Evolutionary conservation across 208 protist species (phyloP).

Genomic region (Trypanosomatidae sp.): DNA sequence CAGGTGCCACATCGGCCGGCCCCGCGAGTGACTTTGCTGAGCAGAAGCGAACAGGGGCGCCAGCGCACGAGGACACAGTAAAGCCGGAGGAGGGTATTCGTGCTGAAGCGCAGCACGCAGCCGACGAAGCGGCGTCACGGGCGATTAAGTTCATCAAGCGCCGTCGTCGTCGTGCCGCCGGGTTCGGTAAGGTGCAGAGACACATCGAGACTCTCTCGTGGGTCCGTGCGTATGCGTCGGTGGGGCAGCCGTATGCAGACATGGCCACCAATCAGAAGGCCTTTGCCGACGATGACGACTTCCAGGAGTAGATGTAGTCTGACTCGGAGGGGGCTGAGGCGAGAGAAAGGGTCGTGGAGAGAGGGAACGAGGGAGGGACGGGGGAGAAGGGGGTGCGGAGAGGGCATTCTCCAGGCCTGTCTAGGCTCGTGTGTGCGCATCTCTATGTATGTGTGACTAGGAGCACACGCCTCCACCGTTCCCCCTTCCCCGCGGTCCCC

Average conservation of each 20-base stretch:
- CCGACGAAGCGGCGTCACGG: slow-evolving; percentile 7
- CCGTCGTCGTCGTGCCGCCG: slow-evolving; percentile 19
- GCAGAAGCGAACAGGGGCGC: not conserved
- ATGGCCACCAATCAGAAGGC: slow-evolving; percentile 47
- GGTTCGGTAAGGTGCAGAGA: slow-evolving; percentile 6
- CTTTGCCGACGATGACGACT: slow-evolving; percentile 21
- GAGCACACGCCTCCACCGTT: not conserved
- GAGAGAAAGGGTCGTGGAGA: not conserved
- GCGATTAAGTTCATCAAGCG: slow-evolving; percentile 17
- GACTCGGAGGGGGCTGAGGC: not conserved
- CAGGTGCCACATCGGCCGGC: not conserved
- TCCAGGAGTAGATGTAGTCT: slow-evolving; percentile 2
- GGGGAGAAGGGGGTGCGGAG: not conserved
- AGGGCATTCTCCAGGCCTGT: not conserved
- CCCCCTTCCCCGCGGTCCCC: not conserved
- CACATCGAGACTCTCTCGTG: slow-evolving; percentile 37
- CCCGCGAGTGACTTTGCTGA: not conserved
- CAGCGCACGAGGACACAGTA: not conserved
- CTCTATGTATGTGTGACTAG: not conserved
- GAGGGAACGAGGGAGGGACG: not conserved
- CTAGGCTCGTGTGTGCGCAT: not conserved
- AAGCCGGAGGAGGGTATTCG: slow-evolving; percentile 8
- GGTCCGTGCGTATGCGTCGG: slow-evolving; percentile 54
- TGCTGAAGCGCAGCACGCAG: slow-evolving; percentile 23
- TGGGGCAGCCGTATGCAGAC: slow-evolving; percentile 52